Conservation (phyloP, 768 basidiomycete genomes). For the Psilocybe sp. region DNA sequence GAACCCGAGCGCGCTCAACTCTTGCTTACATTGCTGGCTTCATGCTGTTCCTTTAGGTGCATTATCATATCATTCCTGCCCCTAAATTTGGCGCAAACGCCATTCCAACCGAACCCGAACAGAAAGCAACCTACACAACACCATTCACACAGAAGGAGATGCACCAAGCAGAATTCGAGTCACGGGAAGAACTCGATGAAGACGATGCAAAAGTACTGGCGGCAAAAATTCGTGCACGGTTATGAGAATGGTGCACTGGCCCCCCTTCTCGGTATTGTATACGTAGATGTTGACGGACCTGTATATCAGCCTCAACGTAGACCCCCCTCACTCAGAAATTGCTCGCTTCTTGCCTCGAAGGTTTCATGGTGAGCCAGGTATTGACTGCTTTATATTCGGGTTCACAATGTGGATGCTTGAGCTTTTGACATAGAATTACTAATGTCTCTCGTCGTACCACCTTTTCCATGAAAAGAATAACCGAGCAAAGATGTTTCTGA, state of each 20-base stretch:
- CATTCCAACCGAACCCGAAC: conserved; percentile 7
- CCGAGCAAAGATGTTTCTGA: too few species aligned
- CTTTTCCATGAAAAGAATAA: too few species aligned
- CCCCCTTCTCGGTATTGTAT: too few species aligned
- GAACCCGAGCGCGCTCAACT: not conserved
- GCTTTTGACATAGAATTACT: too few species aligned
- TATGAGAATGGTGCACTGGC: not conserved
- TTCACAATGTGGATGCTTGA: too few species aligned
- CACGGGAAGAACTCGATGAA: conserved; percentile 56
- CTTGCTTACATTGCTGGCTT: not conserved
- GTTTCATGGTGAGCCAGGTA: too few species aligned
- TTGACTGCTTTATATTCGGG: too few species aligned
- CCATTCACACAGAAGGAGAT: conserved; percentile 48
- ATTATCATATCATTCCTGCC: conserved; percentile 76
- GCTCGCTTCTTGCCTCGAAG: too few species aligned
- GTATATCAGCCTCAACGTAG: too few species aligned
- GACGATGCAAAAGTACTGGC: conserved; percentile 46
- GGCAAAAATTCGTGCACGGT: conserved; percentile 14
- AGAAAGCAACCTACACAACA: conserved; percentile 2
- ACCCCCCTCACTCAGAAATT: too few species aligned
- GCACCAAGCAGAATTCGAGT: conserved; percentile 59
- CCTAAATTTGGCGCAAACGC: conserved; percentile 38
- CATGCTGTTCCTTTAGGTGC: conserved; percentile 43
- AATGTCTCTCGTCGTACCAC: too few species aligned
- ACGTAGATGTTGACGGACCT: too few species aligned